A percentile compares a stretch with the other conserved stretches of the same genome.
Conservation (phyloP, 805 yeast species). For the Starmerella geochares region DNA sequence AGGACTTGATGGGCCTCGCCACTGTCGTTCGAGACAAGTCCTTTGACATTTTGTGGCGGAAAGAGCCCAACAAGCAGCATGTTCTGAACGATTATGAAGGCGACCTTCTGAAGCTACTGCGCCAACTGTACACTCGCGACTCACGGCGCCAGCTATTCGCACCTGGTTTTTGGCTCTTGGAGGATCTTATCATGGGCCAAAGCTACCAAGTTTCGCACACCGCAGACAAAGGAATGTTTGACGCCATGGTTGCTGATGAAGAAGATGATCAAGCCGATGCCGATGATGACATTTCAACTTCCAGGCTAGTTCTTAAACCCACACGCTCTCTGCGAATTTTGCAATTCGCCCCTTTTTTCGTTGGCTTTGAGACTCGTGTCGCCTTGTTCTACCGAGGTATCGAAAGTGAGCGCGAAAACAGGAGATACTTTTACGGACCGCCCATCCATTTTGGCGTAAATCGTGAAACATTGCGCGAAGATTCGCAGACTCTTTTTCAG, state of each 20-base stretch:
- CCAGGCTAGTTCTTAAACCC: not conserved
- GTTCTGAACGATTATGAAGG: conserved; percentile 24
- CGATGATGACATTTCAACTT: conserved; percentile 13
- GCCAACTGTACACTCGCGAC: conserved; percentile 57
- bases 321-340: conserved; percentile 41
- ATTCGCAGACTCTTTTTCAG: conserved; percentile 56
- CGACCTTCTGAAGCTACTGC: conserved; percentile 43
- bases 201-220: not conserved
- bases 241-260: conserved; percentile 13
- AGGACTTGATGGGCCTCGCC: conserved; percentile 37
- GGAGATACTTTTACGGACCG: not conserved
- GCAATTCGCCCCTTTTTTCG: conserved; percentile 62
- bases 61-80: conserved; percentile 12
- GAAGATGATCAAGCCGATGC: conserved; percentile 25
- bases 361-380: conserved; percentile 67
- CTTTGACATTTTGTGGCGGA: conserved; percentile 40
- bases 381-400: conserved; percentile 57
- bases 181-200: not conserved
- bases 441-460: conserved; percentile 33
- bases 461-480: conserved; percentile 61
- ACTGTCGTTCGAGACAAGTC: conserved; percentile 43
- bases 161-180: conserved; percentile 46
- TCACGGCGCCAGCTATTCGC: conserved; percentile 48
- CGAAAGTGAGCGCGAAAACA: conserved; percentile 37
- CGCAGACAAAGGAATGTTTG: not conserved